phyloP scores from a whole-genome alignment of 257 asterid genomes.

The Scutellaria galericulata region DNA sequence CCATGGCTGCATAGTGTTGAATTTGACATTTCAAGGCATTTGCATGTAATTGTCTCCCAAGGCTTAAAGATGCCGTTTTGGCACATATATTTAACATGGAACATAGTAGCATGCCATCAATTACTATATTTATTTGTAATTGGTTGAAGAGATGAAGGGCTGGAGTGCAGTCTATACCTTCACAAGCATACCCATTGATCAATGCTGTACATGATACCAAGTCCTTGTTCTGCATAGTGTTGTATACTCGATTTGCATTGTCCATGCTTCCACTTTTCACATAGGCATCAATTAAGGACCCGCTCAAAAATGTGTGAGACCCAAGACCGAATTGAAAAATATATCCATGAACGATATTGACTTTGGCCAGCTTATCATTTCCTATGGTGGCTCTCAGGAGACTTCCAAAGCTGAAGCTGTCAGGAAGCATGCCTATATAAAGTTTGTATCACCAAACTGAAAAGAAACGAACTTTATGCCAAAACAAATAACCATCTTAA shows the following conservation, averaged over 20 bases:
- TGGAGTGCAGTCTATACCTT: conserved; percentile 38
- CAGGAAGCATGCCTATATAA: conserved; percentile 50
- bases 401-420: conserved; percentile 64
- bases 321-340: conserved; percentile 49
- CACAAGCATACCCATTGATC: conserved; percentile 56
- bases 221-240: conserved; percentile 49
- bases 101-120: conserved; percentile 48
- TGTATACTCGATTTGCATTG: conserved; percentile 48
- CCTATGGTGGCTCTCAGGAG: conserved; percentile 49
- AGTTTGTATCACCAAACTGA: conserved; percentile 19
- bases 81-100: conserved; percentile 61
- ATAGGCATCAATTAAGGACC: conserved; percentile 56
- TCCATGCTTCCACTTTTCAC: conserved; percentile 52
- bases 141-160: conserved; percentile 49
- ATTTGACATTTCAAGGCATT: conserved; percentile 41
- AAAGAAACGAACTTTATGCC: neutral
- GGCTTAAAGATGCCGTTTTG: conserved; percentile 45
- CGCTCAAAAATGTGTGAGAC: conserved; percentile 38
- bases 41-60: conserved; percentile 57
- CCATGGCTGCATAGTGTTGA: conserved; percentile 41
- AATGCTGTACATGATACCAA: conserved; percentile 59
- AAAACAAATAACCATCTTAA: conserved; percentile 12
- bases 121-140: conserved; percentile 35
- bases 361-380: conserved; percentile 35
- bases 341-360: conserved; percentile 48